Evolutionary conservation across 768 basidiomycete species (phyloP).

Genomic region (Kwoniella sp.): DNA sequence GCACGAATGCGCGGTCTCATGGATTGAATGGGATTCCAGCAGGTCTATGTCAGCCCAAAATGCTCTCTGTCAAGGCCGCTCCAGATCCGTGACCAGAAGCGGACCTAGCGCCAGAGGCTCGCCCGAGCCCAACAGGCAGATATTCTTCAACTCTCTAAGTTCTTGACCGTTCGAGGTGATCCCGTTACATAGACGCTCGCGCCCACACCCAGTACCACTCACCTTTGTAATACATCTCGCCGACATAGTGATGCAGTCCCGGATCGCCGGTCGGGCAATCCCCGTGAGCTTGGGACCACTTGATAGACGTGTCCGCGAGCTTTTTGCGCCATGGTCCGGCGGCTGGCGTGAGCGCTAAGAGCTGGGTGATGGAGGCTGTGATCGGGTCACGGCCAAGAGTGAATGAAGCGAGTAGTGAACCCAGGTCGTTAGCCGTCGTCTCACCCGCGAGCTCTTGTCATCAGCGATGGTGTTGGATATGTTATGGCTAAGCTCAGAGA

Average conservation of each 20-base stretch:
- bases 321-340: conserved; percentile 87
- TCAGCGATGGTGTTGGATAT: too few relatives aligned
- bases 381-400: background rate
- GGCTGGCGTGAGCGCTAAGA: conserved; percentile 81
- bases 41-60: background rate
- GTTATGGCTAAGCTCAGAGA: too few relatives aligned
- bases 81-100: background rate
- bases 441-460: too few relatives aligned
- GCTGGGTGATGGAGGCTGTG: conserved; percentile 81
- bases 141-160: too few relatives aligned
- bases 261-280: conserved; percentile 85
- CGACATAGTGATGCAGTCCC: conserved; percentile 83
- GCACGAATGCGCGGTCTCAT: conserved; percentile 74
- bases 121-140: background rate
- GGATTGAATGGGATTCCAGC: conserved; percentile 51
- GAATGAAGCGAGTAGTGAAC: too few relatives aligned
- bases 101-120: too few relatives aligned
- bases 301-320: conserved; percentile 77
- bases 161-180: background rate
- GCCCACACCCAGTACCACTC: background rate
- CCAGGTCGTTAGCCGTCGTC: too few relatives aligned
- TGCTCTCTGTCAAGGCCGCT: background rate
- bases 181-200: background rate
- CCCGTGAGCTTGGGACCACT: conserved; percentile 81
- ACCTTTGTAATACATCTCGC: conserved; percentile 65